Percentiles rank a stretch among this genome's conserved stretches.
phyloP scores from a whole-genome alignment of 1,284 basidiomycete genomes.

The Waitea zeae region DNA sequence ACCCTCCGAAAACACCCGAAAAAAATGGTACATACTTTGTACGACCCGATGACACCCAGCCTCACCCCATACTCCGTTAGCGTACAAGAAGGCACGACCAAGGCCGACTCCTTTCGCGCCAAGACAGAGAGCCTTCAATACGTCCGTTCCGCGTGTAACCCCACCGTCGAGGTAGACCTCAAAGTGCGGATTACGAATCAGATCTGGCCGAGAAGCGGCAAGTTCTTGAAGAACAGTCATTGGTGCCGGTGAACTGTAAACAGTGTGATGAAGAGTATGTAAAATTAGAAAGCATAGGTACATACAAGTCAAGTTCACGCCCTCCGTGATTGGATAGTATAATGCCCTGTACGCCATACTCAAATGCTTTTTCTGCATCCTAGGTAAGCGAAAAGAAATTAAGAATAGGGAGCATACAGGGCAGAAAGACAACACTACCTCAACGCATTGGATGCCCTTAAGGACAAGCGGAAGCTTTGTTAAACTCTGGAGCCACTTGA shows the following conservation, averaged over 20 bases:
- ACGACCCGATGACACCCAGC: no score
- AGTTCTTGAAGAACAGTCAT: conserved; percentile 66
- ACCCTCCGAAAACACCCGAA: conserved; percentile 66
- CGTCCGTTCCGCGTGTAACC: conserved; percentile 72
- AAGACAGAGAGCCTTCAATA: conserved; percentile 82
- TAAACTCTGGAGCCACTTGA: conserved; percentile 60
- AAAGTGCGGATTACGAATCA: conserved; percentile 50
- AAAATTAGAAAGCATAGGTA: conserved; percentile 1
- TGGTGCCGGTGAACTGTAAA: conserved; percentile 41
- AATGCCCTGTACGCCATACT: conserved; percentile 76
- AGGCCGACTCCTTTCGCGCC: conserved; percentile 85
- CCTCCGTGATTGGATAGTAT: conserved; percentile 87
- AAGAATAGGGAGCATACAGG: conserved; percentile 6
- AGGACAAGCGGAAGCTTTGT: conserved; percentile 73
- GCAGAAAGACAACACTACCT: no score
- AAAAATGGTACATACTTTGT: no score
- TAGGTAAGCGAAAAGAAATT: conserved; percentile 15
- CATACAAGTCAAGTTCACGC: conserved; percentile 70
- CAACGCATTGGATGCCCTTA: conserved; percentile 41
- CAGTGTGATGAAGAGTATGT: background rate
- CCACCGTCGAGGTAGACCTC: conserved; percentile 85
- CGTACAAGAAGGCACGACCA: conserved; percentile 82
- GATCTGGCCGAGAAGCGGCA: conserved; percentile 51
- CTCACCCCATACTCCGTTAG: conserved; percentile 65
- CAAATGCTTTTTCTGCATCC: conserved; percentile 79